Base-by-base conservation (phyloP, 2,329 filamentous ascomycete species). In the Penicillium sclerotiorum region DNA sequence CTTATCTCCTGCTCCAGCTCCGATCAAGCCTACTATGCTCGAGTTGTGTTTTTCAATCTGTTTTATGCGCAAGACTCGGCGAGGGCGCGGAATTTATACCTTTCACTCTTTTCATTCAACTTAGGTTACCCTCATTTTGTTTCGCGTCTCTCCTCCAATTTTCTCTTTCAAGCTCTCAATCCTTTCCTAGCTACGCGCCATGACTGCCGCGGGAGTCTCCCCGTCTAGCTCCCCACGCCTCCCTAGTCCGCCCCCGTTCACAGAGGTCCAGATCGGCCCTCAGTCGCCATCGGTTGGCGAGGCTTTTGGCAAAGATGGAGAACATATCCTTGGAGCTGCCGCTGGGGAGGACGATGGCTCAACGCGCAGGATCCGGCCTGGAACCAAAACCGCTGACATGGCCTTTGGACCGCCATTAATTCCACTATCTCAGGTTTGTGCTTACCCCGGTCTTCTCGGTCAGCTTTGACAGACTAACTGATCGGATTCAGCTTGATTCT, bases 381-480 rank as follows among this genome's bases (percentile, higher is more conserved):
- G 94, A 48, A 96, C 92, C 37, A 94, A 88, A 70, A 85, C 91
- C n/a, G 84, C 84, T 47, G 90, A 97, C 62, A 97, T 99, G 89
- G 88, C 89, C 42, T 86, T 89, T 54, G 94, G 94, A 0, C 94
- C 93, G 58, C 93, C 94, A 13, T 78, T 97, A 54, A 82, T 96
- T 47, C 89, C 93, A 36, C 76, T 96, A 52, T 84, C 85, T 58
- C 89, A 96, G 79, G 91, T 95, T 69, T 57, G 81, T 38, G 8
- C 13, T 13, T 4, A 6, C 3, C 15, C 20, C 11, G 15, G 11
- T 17, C 15, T 5, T 13, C 5, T 21, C 23, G 2, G 8, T 20
- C n/a, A 20, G 33, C 23, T n/a, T n/a, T n/a, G 12, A 20, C 8
- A 2, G 12, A 13, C 28, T 22, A 23, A 37, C 53, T 63, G 35